Conservation (phyloP, 2,329 filamentous ascomycete genomes). For the Mycosphaerella sp. region DNA sequence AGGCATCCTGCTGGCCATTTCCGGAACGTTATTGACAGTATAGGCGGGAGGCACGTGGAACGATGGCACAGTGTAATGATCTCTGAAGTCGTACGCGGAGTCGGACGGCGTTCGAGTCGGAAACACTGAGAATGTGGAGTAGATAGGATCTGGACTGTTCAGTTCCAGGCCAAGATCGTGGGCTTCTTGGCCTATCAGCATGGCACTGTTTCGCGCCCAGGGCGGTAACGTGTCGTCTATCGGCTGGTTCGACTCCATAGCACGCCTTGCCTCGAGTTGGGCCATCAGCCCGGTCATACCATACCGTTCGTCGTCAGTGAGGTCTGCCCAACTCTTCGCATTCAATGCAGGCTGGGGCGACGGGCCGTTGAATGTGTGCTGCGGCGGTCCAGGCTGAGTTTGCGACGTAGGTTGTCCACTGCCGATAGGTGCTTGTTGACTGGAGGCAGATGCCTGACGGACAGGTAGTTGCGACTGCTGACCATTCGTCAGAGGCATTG, state of each 20-base stretch:
- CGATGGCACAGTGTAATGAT: constrained; percentile 52
- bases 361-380: constrained; percentile 7
- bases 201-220: constrained; percentile 37
- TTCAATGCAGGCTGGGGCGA: constrained; percentile 25
- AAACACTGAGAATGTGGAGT: constrained; percentile 60
- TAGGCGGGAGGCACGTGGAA: constrained; percentile 59
- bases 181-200: constrained; percentile 54
- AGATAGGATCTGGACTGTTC: constrained; percentile 48
- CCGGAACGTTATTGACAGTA: constrained; percentile 59
- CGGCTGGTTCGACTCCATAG: constrained; percentile 23
- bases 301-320: constrained; percentile 55
- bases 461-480: constrained; percentile 26
- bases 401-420: constrained; percentile 13
- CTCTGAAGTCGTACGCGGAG: constrained; percentile 39
- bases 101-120: constrained; percentile 38
- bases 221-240: constrained; percentile 30
- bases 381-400: constrained; percentile 9
- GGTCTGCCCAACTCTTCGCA: constrained; percentile 47
- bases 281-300: constrained; percentile 55
- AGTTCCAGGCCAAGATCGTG: constrained; percentile 58
- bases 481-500: constrained; percentile 20
- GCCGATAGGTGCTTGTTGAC: constrained; percentile 25
- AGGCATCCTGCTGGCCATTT: constrained; percentile 41
- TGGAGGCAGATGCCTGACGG: constrained; percentile 22
- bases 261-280: constrained; percentile 35